phyloP scores from a whole-genome alignment of 208 protist genomes.

The Crithidia sp. region DNA sequence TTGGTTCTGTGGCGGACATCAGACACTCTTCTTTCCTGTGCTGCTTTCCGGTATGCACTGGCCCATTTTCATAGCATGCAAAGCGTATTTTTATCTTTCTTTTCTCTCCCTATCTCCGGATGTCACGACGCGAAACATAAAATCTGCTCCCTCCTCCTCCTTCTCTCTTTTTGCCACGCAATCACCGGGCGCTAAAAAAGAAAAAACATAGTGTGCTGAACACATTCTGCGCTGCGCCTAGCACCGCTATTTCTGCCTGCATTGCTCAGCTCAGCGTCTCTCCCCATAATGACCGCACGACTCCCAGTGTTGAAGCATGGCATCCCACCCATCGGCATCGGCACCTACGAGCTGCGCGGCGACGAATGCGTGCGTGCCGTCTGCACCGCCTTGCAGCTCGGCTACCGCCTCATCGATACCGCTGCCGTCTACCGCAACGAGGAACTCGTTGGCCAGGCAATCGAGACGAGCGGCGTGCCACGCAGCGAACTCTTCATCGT shows the following conservation, averaged over 20 bases:
- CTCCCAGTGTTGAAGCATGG: background rate
- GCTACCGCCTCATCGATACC: constrained; percentile 88
- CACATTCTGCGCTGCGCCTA: background rate
- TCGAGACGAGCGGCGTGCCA: constrained; percentile 58
- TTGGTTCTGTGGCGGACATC: too few relatives aligned
- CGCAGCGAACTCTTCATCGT: constrained; percentile 73
- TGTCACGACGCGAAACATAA: too few relatives aligned
- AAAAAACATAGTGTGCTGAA: too few relatives aligned
- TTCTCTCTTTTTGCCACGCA: too few relatives aligned
- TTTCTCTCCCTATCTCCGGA: too few relatives aligned
- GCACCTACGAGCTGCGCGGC: constrained; percentile 82
- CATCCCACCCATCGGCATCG: constrained; percentile 75
- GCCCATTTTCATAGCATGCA: too few relatives aligned
- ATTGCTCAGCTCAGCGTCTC: background rate
- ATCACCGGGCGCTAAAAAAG: too few relatives aligned
- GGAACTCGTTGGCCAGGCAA: constrained; percentile 67
- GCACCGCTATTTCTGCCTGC: background rate
- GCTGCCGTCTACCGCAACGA: constrained; percentile 84
- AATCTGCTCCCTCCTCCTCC: too few relatives aligned
- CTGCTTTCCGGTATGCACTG: too few relatives aligned
- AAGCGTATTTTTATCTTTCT: too few relatives aligned
- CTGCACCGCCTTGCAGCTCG: constrained; percentile 49
- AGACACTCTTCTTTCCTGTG: too few relatives aligned
- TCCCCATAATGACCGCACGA: background rate
- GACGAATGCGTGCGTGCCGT: constrained; percentile 63